phyloP scores from a whole-genome alignment of 2,329 filamentous ascomycete genomes.

The Pseudogymnoascus sp. region DNA sequence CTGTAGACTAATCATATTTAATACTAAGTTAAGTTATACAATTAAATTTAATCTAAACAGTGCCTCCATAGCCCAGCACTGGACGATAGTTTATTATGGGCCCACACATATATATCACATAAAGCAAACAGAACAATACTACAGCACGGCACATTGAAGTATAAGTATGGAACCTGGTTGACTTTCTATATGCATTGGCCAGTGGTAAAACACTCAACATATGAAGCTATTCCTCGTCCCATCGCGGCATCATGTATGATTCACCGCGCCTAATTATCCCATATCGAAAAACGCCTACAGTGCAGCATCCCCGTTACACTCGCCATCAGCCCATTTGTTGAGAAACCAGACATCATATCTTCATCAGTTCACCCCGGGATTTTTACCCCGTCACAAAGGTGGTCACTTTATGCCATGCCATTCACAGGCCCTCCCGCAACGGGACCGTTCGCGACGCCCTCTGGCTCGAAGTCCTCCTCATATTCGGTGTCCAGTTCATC shows the following conservation, averaged over 20 bases:
- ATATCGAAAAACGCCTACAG: conserved; percentile 1
- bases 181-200: neutral
- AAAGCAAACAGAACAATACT: neutral
- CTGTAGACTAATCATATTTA: neutral
- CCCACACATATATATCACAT: neutral
- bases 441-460: neutral
- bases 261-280: neutral
- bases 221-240: neutral
- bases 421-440: neutral
- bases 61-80: neutral
- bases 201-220: neutral
- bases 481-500: neutral
- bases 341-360: conserved; percentile 6
- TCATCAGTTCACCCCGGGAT: neutral
- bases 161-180: neutral
- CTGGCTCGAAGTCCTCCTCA: conserved; percentile 1
- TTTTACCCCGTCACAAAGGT: neutral
- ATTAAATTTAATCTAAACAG: neutral
- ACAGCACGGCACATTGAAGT: neutral
- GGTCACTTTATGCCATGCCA: neutral
- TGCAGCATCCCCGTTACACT: conserved; percentile 2
- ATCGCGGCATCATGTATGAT: neutral
- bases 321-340: conserved; percentile 1
- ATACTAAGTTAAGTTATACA: too few species aligned
- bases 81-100: neutral